Evolutionary conservation across 176 grass and related monocot species (phyloP), one percentile per base, ranked within the genome.

Genomic region (Lolium multiflorum): DNA sequence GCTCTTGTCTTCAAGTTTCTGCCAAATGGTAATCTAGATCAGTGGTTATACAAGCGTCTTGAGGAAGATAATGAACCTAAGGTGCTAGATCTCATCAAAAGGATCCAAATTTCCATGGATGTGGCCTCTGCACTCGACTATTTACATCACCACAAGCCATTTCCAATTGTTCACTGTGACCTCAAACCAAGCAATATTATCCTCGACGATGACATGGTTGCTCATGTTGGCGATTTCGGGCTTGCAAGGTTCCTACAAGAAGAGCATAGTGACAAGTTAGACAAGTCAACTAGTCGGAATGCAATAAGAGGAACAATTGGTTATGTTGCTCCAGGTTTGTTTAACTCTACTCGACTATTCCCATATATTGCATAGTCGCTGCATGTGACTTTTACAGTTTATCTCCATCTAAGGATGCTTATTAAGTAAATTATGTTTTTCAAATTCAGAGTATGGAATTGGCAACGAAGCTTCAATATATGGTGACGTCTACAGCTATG

Each of bases 401-500:
- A 49, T 12, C 13, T 49, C 46, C 7, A 8, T 28, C 21, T 26
- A 74, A 74, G 21, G 44, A 74, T 50, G 21, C 44, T 28, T 26
- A 51, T 16, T 28, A 74, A 26, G 14, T 28, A 50, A 16, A 16
- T 9, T 49, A 26, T 8, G 71, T 63, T 80, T 80, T n/a, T 20
- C 62, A 44, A 47, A 64, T n/a, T 28, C 78, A 80, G 58, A 80
- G 22, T 80, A 80, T 49, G 78, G 78, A 11, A 14, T 80, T 16
- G 78, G 58, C 41, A 48, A 80, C 17, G 78, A 80, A 50, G 51
- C 44, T 21, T 86, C 84, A 46, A 9, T 69, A 8, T n/a, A 60
- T 38, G 84, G 84, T 67, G 84, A 80, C 73, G 64, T 72, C 51
- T 87, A 74, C 44, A 87, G 85, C 79, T 81, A 73, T 61, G 85